Evolutionary conservation across 179 eudicot genomes (phyloP).

Genomic region (Beta corolliflora): DNA sequence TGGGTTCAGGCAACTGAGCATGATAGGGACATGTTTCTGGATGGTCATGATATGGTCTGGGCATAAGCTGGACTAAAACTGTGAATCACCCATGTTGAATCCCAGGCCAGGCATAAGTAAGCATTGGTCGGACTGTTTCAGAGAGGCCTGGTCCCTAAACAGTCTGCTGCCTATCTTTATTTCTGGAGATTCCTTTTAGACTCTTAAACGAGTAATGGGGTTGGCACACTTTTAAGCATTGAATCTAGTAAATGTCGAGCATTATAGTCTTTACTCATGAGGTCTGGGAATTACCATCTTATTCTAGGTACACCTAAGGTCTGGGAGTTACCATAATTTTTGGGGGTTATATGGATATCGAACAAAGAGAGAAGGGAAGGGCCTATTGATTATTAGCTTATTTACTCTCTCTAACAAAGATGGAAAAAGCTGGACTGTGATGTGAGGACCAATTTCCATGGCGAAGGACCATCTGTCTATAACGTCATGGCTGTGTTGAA

Average conservation of each 20-base stretch:
- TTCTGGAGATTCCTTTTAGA: background rate
- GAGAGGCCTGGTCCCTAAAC: background rate
- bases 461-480: constrained; percentile 9
- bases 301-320: no score
- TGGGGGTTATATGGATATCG: background rate
- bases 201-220: background rate
- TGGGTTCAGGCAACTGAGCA: no score
- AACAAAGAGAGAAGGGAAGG: background rate
- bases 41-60: background rate
- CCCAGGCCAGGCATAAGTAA: background rate
- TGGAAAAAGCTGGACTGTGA: background rate
- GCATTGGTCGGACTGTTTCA: background rate
- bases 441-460: background rate
- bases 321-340: background rate
- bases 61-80: background rate
- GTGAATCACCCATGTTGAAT: background rate
- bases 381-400: background rate
- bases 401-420: background rate
- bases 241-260: background rate
- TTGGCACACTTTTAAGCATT: background rate
- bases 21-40: background rate
- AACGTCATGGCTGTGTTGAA: background rate
- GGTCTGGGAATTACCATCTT: no score
- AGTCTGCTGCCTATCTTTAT: background rate
- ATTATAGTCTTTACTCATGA: background rate